These are phyloP conservation scores for Aureobasidium sp. DNA, from an alignment of 2,329 filamentous ascomycete genomes.

Conservation along the genomic window DNA sequence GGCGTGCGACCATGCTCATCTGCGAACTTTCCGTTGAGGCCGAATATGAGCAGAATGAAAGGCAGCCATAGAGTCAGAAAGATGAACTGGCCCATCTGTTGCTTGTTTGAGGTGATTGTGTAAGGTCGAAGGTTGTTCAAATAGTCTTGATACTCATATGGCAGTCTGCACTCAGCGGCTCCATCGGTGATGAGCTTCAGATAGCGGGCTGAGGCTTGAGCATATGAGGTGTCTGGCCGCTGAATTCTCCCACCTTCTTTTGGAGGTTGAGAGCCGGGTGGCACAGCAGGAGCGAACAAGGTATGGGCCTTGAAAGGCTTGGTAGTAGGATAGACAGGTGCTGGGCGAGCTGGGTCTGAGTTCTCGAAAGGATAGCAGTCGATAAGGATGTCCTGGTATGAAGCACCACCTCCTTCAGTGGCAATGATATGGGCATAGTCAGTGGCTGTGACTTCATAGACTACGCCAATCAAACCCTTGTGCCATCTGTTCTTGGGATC, in stretches of 20 bases:
- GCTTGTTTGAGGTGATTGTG: conserved; percentile 56
- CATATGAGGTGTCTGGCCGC: conserved; percentile 61
- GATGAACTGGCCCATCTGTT: conserved; percentile 56
- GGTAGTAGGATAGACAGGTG: conserved; percentile 57
- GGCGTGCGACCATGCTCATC: conserved; percentile 62
- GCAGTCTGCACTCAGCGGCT: conserved; percentile 71
- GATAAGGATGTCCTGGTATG: conserved; percentile 78
- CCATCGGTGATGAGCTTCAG: conserved; percentile 71
- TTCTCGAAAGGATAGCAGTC: conserved; percentile 64
- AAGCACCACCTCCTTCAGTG: conserved; percentile 77
- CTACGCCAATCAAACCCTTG: conserved; percentile 81
- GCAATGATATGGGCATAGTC: conserved; percentile 83
- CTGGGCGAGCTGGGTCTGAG: conserved; percentile 40
- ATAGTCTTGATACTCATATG: conserved; percentile 67
- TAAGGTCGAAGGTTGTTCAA: conserved; percentile 63
- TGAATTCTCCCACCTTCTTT: conserved; percentile 37
- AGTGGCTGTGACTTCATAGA: conserved; percentile 80
- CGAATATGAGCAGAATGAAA: conserved; percentile 46
- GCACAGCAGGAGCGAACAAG: conserved; percentile 56
- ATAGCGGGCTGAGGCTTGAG: conserved; percentile 78
- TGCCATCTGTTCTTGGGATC: conserved; percentile 53
- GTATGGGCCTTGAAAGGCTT: conserved; percentile 75
- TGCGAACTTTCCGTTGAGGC: conserved; percentile 43
- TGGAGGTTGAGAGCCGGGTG: conserved; percentile 24
- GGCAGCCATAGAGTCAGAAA: conserved; percentile 56